Conservation (phyloP, 805 yeast genomes). For the Lachancea mirantina region DNA sequence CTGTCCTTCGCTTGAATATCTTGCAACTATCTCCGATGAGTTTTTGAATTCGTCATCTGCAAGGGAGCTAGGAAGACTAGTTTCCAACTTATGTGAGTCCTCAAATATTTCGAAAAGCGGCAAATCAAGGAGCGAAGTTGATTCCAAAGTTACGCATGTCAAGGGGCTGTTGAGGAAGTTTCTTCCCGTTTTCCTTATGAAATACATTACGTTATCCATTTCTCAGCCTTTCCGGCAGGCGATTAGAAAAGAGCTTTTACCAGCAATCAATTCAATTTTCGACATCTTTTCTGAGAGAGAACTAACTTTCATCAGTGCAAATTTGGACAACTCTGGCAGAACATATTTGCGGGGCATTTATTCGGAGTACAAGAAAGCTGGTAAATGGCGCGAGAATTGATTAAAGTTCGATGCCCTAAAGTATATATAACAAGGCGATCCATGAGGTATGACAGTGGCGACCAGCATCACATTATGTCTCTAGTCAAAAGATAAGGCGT, state of each 20-base stretch:
- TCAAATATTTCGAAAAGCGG: slow-evolving; percentile 22
- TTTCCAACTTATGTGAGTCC: slow-evolving; percentile 72
- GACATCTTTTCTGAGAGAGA: slow-evolving; percentile 66
- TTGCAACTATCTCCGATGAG: slow-evolving; percentile 29
- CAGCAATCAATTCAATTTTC: slow-evolving; percentile 56
- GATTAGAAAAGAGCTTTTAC: slow-evolving; percentile 42
- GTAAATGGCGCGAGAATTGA: slow-evolving; percentile 70
- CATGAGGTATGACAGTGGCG: neutral
- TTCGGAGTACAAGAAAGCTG: slow-evolving; percentile 64
- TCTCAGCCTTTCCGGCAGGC: slow-evolving; percentile 39
- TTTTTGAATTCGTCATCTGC: slow-evolving; percentile 35
- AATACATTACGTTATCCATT: slow-evolving; percentile 51
- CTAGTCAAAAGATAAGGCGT: slow-evolving; percentile 8
- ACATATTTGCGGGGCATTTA: slow-evolving; percentile 60
- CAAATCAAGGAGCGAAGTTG: slow-evolving; percentile 35
- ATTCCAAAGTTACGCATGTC: slow-evolving; percentile 46
- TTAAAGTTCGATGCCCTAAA: neutral
- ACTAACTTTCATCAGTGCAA: slow-evolving; percentile 50
- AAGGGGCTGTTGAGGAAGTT: slow-evolving; percentile 59
- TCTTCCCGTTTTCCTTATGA: slow-evolving; percentile 50
- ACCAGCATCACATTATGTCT: too few relatives aligned
- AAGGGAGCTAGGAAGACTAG: slow-evolving; percentile 45
- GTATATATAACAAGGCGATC: neutral
- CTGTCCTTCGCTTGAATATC: slow-evolving; percentile 42
- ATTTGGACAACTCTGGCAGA: slow-evolving; percentile 64